Evolutionary conservation across 108 stramenopile genomes (phyloP), one percentile per base, ranked within the genome.

Genomic region (Parmales sp.): DNA sequence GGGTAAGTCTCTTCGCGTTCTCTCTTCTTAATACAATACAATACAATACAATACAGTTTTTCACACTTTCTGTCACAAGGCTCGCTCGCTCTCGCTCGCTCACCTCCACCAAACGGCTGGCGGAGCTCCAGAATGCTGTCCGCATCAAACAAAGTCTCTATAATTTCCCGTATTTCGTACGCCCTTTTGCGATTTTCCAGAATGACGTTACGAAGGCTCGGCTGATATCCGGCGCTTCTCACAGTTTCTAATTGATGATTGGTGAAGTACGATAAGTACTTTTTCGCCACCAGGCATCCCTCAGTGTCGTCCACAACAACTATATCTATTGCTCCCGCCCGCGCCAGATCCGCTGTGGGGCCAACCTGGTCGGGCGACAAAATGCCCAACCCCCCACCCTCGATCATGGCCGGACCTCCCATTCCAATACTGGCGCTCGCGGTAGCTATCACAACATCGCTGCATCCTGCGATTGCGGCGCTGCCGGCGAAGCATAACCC

Each of bases 391-490:
- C 71, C 71, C 5, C 50, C 71, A 18, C 25, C 50, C 26, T 72
- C 71, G 8, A 72, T 51, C 71, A 72, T 72, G 26, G 51, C 65
- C 20, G 71, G 71, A 3, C 71, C 71, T 5, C 65, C 71, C 71
- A 72, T 72, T 4, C 41, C 41, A 11, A 13, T 43, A 13, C 8
- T 43, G 41, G 71, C 29, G 26, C 43, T 65, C 16, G 9, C 2
- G 0, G 71, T 72, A 1, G 71, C 71, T 9, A 72, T 72, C 22
- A 72, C 51, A 23, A 72, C 36, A 28, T 72, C 71, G 19, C 63
- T 50, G 31, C 37, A 36, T 31, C 71, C 71, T 3, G 64, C 63
- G 36, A 72, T 63, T 11, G 65, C 65, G 2, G 71, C 51, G 66
- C 37, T 66, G 18, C 71, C 71, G 4, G 71, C 71, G 25, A 72